Percentiles rank a stretch among this genome's conserved stretches.
Evolutionary conservation across 2,329 filamentous ascomycete genomes (phyloP).

Genomic region (Aotearoamyces nothofagi): DNA sequence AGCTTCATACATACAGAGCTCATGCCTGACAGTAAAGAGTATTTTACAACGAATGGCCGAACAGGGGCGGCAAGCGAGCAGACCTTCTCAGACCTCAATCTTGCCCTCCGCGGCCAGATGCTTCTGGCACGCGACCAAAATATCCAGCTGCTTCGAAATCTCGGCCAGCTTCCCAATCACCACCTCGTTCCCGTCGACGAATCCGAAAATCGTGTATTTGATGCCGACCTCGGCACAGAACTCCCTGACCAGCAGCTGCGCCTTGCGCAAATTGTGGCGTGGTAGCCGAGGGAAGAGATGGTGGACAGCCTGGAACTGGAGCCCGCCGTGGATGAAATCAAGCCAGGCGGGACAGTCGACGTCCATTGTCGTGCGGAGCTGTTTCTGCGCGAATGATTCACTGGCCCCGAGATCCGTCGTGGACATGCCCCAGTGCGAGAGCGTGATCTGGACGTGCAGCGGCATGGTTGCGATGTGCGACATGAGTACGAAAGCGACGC

Average conservation of each 20-base stretch:
- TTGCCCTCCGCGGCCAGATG: constrained; percentile 28
- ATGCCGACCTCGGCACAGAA: constrained; percentile 51
- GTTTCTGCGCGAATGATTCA: constrained; percentile 54
- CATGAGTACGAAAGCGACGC: constrained; percentile 46
- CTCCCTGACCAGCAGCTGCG: constrained; percentile 42
- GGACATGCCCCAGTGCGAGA: constrained; percentile 60
- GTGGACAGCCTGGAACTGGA: constrained; percentile 61
- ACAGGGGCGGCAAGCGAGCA: too few relatives aligned
- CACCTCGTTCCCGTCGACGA: constrained; percentile 45
- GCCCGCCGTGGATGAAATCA: constrained; percentile 56
- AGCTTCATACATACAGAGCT: too few relatives aligned
- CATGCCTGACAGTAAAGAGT: too few relatives aligned
- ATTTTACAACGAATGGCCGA: too few relatives aligned
- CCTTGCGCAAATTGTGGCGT: constrained; percentile 47
- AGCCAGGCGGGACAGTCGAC: constrained; percentile 58
- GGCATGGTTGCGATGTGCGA: constrained; percentile 52
- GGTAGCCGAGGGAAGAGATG: constrained; percentile 56
- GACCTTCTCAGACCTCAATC: too few relatives aligned
- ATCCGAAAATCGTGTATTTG: constrained; percentile 44
- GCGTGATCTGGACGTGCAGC: constrained; percentile 56
- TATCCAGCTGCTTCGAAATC: constrained; percentile 42
- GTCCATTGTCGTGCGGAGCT: constrained; percentile 60
- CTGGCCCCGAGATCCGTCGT: constrained; percentile 45
- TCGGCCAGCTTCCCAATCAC: constrained; percentile 38
- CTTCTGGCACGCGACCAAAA: constrained; percentile 40